phyloP scores from a whole-genome alignment of 352 stramenopile species.

The Globisporangium sylvaticum region DNA sequence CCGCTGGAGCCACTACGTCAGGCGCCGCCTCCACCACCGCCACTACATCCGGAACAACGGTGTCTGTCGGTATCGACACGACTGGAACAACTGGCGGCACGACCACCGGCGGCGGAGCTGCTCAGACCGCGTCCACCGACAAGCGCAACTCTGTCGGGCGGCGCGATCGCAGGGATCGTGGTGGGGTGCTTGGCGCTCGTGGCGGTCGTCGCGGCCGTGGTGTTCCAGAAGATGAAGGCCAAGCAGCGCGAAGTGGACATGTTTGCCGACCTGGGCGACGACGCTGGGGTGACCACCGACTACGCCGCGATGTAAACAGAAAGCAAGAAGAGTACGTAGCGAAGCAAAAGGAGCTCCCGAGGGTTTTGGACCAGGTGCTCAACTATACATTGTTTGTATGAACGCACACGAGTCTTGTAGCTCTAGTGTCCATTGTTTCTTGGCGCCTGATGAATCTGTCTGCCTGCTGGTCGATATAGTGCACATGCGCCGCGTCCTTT shows the following conservation, averaged over 20 bases:
- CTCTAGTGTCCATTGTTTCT: not conserved
- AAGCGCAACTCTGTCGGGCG: conserved; percentile 3
- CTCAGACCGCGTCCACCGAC: conserved; percentile 1
- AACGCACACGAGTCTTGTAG: not conserved
- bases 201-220: conserved; percentile 4
- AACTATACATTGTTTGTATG: not conserved
- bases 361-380: not conserved
- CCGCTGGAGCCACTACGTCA: not conserved
- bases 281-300: conserved; percentile 8
- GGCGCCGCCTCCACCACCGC: not conserved
- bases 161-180: conserved; percentile 6
- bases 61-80: not conserved
- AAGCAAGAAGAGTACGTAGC: not conserved
- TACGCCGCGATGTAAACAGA: conserved; percentile 13
- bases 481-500: too few relatives aligned
- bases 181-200: conserved; percentile 7
- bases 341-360: not conserved
- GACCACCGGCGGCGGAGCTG: not conserved
- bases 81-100: not conserved
- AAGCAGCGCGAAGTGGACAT: conserved; percentile 18
- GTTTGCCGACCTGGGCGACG: conserved; percentile 13
- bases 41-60: not conserved
- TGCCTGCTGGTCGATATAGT: too few relatives aligned
- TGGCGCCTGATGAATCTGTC: too few relatives aligned
- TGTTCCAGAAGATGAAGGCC: conserved; percentile 11